Base-by-base conservation (phyloP, 352 stramenopile genomes). In the Phytopythium kandeliae region DNA sequence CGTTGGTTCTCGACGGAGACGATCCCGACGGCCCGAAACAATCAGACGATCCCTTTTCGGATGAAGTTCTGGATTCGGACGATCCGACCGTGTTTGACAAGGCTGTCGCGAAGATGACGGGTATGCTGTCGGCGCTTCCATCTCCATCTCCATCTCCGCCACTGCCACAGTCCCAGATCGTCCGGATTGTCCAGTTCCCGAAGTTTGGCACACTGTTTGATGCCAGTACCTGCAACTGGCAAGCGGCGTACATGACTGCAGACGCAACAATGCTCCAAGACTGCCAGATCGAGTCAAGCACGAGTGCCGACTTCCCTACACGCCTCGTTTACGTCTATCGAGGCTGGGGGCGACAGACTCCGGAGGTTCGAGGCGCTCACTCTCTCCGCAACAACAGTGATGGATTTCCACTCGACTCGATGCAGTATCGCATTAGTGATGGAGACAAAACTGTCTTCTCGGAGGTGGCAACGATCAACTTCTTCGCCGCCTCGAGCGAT, bases 191-290 rank as follows among this genome's bases (percentile, higher is more conserved):
- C 3, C 52, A 63, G n/a, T 58, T 86, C 19, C 77, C 77, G 2
- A 58, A 44, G 12, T 82, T 70, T 48, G 79, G 79, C 7, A 74
- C 57, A 33, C 31, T 90, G 12, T 90, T 80, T 22, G 77, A 90
- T 34, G 7, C 34, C 12, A 33, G 2, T 37, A 50, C 6, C 34
- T 35, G 10, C 24, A 54, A 24, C 49, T 69, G 15, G 28, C 19
- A n/a, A 54, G 21, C 6, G n/a, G 31, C 42, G 33, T 55, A 52
- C 35, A 43, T 34, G 31, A 16, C 41, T 7, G 21, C 21, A 19
- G 50, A 55, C 17, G 26, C 26, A 15, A 41, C 31, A 19, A n/a
- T 45, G 12, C 46, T 74, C 7, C 63, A 80, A 33, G 45, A 53
- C 3, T 74, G 65, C 42, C 54, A 62, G 16, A 67, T 80, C 3